Base-by-base conservation (phyloP, 1,139 yeast species). In the Pneumocystis oryctolagi region DNA sequence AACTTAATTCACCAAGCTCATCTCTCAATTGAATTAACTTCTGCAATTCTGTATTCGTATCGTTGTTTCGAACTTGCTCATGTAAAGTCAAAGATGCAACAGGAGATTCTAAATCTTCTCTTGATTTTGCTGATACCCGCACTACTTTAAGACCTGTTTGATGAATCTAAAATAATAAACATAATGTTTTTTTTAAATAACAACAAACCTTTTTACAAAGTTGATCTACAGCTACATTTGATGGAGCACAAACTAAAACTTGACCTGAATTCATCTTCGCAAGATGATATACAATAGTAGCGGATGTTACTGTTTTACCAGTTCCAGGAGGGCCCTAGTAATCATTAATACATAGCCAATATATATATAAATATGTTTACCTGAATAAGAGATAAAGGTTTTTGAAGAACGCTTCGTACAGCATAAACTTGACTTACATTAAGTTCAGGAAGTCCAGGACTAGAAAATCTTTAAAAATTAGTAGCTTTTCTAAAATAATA, bases 271-370 rank as follows among this genome's bases (percentile, higher is more conserved):
- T 82, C 66, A 84, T 71, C 64, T 81, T 81, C 2, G 83, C 79
- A 66, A 89, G 75, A 70, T 89, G 96, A 70, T 87, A 86, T 34
- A 89, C 82, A 67, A 90, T 87, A 0, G 96, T 85, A 2, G 96
- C 94, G 0, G 96, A 88, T 0, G 96, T 89, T 16, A 89, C 95
- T 0, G 97, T 90, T 72, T 90, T 90, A 72, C 97, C 97, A 0
- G 97, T 90, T 66, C 96, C 96, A 1, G 97, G 97, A n/a, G 97
- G 97, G 25, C 97, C 97, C 61, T 32, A 47, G 12, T 9, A 5
- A 47, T 6, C 20, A 12, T 25, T 25, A 25, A n/a, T 12, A 47
- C 5, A 47, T n/a, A 47, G 6, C 12, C 20, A 20, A 18, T 30
- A 53, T 40, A 60, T 20, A 14, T 37, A 31, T 14, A 31, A 16